phyloP scores from a whole-genome alignment of 2,329 filamentous ascomycete species.

The Stagonosporopsis chrysanthemi region DNA sequence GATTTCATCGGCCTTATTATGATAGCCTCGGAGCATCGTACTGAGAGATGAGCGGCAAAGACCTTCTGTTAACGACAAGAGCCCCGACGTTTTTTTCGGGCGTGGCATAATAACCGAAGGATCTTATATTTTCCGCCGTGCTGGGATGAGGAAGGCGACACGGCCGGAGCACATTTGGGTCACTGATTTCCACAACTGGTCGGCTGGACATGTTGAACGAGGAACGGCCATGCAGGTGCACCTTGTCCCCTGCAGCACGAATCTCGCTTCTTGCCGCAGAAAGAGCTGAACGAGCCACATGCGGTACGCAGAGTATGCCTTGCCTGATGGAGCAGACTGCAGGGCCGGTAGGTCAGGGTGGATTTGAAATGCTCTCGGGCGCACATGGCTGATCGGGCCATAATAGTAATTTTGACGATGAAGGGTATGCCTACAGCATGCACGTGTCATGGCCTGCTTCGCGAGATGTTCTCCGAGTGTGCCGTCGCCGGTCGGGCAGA shows the following conservation, averaged over 20 bases:
- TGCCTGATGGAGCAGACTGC: constrained; percentile 6
- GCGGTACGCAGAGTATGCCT: not conserved
- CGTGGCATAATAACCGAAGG: constrained; percentile 11
- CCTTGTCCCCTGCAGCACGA: constrained; percentile 25
- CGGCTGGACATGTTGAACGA: constrained; percentile 20
- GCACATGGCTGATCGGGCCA: constrained; percentile 1
- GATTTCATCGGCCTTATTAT: constrained; percentile 13
- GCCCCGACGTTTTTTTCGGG: constrained; percentile 47
- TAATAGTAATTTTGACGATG: not conserved
- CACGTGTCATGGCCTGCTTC: constrained; percentile 3
- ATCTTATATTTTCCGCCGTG: constrained; percentile 16
- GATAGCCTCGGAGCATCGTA: constrained; percentile 38
- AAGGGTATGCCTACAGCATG: not conserved
- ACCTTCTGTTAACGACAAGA: constrained; percentile 48
- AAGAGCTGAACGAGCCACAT: constrained; percentile 11
- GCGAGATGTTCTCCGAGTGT: not conserved
- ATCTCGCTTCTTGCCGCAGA: constrained; percentile 34
- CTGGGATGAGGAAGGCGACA: constrained; percentile 24
- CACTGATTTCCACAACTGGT: constrained; percentile 10
- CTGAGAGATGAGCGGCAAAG: constrained; percentile 42
- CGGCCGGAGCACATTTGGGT: constrained; percentile 26
- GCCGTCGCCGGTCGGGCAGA: constrained; percentile 10
- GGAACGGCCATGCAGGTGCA: constrained; percentile 39
- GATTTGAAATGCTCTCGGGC: not conserved
- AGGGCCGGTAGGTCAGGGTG: constrained; percentile 10